phyloP scores from a whole-genome alignment of 768 basidiomycete species.

The Strobilomyces confusus region DNA sequence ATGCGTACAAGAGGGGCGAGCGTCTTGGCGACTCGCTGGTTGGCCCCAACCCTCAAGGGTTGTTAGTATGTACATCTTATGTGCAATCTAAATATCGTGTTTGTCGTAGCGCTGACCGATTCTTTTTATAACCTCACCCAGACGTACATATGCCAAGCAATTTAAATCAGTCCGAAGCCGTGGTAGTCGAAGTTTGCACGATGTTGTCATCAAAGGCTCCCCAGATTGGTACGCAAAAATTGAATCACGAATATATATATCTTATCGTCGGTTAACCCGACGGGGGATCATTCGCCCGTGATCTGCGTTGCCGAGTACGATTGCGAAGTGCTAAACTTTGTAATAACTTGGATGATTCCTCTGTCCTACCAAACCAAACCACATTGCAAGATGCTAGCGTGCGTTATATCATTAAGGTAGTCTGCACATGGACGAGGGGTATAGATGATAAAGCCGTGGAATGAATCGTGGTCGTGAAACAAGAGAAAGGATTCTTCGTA shows the following conservation, averaged over 20 bases:
- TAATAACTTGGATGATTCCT: not conserved
- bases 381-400: conserved; percentile 24
- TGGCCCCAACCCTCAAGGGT: fast-evolving
- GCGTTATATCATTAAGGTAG: conserved; percentile 26
- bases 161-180: not conserved
- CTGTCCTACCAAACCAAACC: not conserved
- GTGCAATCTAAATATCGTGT: not conserved
- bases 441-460: conserved; percentile 21
- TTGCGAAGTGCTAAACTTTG: not conserved
- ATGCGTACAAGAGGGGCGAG: too few species aligned
- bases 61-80: conserved; percentile 9
- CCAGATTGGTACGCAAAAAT: too few species aligned
- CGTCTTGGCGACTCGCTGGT: too few species aligned
- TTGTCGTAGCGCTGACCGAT: not conserved
- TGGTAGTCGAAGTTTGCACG: too few species aligned
- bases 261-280: not conserved
- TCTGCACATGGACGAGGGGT: conserved; percentile 26
- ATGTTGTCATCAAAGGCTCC: too few species aligned
- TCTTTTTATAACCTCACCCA: not conserved
- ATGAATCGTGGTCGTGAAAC: conserved; percentile 19
- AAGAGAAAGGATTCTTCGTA: conserved; percentile 5
- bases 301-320: too few species aligned
- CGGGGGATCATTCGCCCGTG: too few species aligned
- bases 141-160: fast-evolving
- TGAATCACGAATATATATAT: not conserved